Evolutionary conservation across 305 asterid genomes (phyloP), one percentile per base, ranked within the genome.

Genomic region (Fraxinus sp.): DNA sequence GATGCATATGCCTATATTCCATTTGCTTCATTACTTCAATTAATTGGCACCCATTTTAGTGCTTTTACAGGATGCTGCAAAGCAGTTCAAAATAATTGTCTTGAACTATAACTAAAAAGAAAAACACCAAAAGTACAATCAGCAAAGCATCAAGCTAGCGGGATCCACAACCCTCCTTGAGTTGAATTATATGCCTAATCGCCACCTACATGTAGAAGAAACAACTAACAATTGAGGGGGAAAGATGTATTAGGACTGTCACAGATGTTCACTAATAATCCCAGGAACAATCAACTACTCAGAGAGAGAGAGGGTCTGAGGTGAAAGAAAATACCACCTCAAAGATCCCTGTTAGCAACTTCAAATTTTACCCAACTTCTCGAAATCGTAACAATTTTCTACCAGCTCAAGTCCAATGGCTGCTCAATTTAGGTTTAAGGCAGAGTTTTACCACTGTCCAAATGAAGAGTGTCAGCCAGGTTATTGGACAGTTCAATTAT

Each of bases 401-500:
- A 83, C 78, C 41, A 20, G 80, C 70, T 79, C 72, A 46, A 86
- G 78, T 80, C 78, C 74, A 74, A 13, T 18, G 59, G 71, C 86
- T 86, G 85, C 85, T 86, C 92, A 89, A 88, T 71, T 81, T 91
- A 91, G 52, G 89, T 84, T 86, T 87, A 86, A 64, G 95, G 87
- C 83, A 87, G 84, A 73, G 74, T 85, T 84, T 90, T 92, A 86
- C 87, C 89, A 83, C 91, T 92, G 71, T 93, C 97, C 87, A 97
- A 85, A 79, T 84, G 90, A 71, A 97, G 94, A 14, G 93, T 80
- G 36, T 89, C 97, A 0, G 94, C 95, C 84, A 97, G 85, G 80
- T 88, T 93, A 26, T 92, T 92, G 0, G 98, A 92, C 78, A 97
- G 90, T 78, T 95, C 95, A 88, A 91, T 93, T 83, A 97, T 85